Base-by-base conservation (phyloP, 2,329 filamentous ascomycete genomes). In the Monosporascus sp. region DNA sequence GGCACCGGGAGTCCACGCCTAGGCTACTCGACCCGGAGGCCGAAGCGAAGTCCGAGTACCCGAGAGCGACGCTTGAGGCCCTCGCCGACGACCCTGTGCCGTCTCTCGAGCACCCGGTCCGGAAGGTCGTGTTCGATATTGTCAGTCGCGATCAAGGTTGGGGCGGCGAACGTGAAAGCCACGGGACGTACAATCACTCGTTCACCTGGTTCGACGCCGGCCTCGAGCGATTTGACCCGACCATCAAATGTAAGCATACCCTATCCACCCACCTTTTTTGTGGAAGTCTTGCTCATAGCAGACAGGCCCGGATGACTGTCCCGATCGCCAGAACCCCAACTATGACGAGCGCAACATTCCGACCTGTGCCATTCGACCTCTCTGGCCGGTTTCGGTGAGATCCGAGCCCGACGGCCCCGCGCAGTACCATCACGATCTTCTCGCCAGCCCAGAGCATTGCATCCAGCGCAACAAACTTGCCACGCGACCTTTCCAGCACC, bases 131-230 rank as follows among this genome's bases (percentile, higher is more conserved):
- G 22, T 87, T 87, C 64, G 79, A 75, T 5, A 73, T 84, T 41
- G 66, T 65, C 11, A 82, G 79, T 62, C 72, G 67, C 47, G 84
- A 87, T 56, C 84, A 87, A 58, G 84, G 83, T 4, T 83, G 75
- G 75, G 73, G 75, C 35, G 71, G 74, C 15, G 55, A 66, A 0
- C 1, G 0, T 0, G 44, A 15, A 0, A 57, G 66, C 41, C 62
- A 61, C 2, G 72, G 72, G 2, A 73, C 73, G 1, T 85, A 76
- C 51, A 57, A 63, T 0, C 70, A 66, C 2, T 81, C 83, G 0
- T 83, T 70, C 68, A 83, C 83, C 0, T 87, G 83, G 83, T 85
- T 85, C 54, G 83, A 85, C 52, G 81, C 75, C 17, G 83, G 83
- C 0, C 63, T 84, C 17, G 83, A 87, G 65, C 73, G 74, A 3